Evolutionary conservation across 768 basidiomycete genomes (phyloP), one percentile per base, ranked within the genome.

Genomic region (Phlegmacium glaucopus): DNA sequence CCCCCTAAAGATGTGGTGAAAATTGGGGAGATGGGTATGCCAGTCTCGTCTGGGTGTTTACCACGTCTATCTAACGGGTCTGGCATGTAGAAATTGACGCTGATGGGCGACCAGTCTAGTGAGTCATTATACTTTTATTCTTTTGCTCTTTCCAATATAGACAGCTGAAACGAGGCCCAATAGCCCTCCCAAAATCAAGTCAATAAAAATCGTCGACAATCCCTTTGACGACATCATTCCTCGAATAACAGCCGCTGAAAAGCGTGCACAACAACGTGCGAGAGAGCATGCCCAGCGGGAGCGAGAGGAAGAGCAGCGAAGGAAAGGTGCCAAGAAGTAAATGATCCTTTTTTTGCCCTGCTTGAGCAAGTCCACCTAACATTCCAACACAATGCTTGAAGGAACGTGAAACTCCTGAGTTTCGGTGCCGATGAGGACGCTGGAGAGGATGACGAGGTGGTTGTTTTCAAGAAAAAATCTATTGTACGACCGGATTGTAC

Each of bases 151-250:
- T 16, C n/a, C 29, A 22, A 26, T 50, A 0, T n/a, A 40, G 16
- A 15, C 32, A 17, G 17, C 35, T 40, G 9, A 59, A 51, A 15
- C 47, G 30, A 3, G 8, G 11, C 18, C 9, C 1, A 6, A 17
- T 55, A 94, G 93, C 55, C 93, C 96, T 2, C 94, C 95, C 0
- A 94, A 88, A 62, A 95, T 99, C 63, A 87, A 84, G 56, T 78
- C 79, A 1, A 76, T 95, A 25, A 80, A 84, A 9, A 88, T 99
- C 44, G 61, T 92, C 26, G 93, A 96, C 44, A 95, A 98, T 61
- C 95, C 96, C 0, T 97, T 96, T 63, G 80, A 86, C 45, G 94
- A 98, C 60, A 96, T 98, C 54, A 79, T 94, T 30, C 95, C 95
- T 4, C 85, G 96, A 18, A 99, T 98, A 50, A 99, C 96, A 1